Base-by-base conservation (phyloP, 31 red algal genomes). In the Porphyra umbilicalis region DNA sequence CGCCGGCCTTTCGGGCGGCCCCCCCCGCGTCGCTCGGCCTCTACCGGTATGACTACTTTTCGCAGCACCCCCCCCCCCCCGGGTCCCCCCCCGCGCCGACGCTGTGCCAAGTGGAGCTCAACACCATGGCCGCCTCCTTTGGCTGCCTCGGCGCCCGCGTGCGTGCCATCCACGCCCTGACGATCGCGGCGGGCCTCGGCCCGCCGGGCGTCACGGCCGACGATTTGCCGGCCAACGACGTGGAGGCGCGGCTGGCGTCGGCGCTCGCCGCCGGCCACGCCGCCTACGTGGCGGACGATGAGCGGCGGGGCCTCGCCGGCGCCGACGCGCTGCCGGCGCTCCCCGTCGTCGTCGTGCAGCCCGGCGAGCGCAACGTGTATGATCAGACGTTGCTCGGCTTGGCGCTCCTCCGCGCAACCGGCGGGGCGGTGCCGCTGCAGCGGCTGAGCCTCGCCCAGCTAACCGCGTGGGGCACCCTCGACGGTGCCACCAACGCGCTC, bases 111-210 rank as follows among this genome's bases (percentile, higher is more conserved):
- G 92, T 99, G 31, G 97, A 99, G 88, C 82, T 99, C 42, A 99
- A 99, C 76, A 91, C 88, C 33, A 96, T 99, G 16, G 93, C 97
- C 40, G 77, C 90, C 33, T 90, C 88, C 32, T 99, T 96, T 79
- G 94, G 80, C n/a, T 89, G 87, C 75, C 82, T 99, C 20, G 88
- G 87, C 34, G 82, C 91, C 8, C 46, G 74, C 29, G 75, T 76
- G 33, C 35, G 79, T 6, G 39, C 35, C n/a, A 46, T 85, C 30
- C 88, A 90, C 76, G 76, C 32, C 34, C 16, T 82, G 75, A 35
- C 68, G 33, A 30, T 84, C 77, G n/a, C 44, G 33, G 31, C 44
- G 1, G 67, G 34, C 25, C 9, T 34, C 6, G 42, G 33, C 32
- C 32, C 8, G n/a, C 4, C 38, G 42, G 34, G 81, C 75, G 79